Percentiles rank a stretch among this genome's conserved stretches.
Evolutionary conservation across 257 asterid species (phyloP).

Genomic region (Marsdenia floribunda): DNA sequence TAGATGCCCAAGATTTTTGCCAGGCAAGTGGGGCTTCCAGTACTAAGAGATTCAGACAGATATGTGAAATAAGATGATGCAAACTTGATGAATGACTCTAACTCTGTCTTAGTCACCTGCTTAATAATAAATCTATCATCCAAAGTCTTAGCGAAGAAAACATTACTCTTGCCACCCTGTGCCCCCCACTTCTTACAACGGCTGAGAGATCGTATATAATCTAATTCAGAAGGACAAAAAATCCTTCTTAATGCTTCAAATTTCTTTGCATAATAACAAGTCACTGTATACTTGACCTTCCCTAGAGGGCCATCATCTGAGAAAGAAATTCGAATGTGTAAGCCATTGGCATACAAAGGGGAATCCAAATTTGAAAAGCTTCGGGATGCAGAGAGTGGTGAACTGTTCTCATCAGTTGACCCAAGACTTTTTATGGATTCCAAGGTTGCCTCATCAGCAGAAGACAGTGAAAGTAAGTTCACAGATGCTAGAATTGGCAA

Average conservation of each 20-base stretch:
- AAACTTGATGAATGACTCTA: constrained; percentile 68
- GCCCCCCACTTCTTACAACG: constrained; percentile 89
- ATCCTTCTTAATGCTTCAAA: constrained; percentile 59
- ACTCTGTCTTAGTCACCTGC: constrained; percentile 72
- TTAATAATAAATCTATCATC: constrained; percentile 77
- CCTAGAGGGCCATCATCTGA: constrained; percentile 59
- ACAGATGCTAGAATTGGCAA: constrained; percentile 40
- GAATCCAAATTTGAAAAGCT: constrained; percentile 47
- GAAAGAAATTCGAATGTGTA: constrained; percentile 54
- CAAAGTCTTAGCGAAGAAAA: constrained; percentile 67
- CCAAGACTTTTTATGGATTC: constrained; percentile 35
- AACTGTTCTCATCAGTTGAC: constrained; percentile 37
- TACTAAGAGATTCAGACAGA: constrained; percentile 44
- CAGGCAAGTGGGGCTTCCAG: constrained; percentile 72
- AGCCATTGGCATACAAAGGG: constrained; percentile 30
- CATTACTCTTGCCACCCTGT: constrained; percentile 86
- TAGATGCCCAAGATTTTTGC: constrained; percentile 83
- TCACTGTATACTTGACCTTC: constrained; percentile 60
- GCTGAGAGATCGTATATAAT: constrained; percentile 64
- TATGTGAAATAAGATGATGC: constrained; percentile 71
- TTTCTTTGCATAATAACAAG: constrained; percentile 67
- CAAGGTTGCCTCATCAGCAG: constrained; percentile 42
- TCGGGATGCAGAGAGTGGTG: constrained; percentile 35
- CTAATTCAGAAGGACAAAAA: constrained; percentile 60
- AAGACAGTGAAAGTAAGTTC: constrained; percentile 44